phyloP scores from a whole-genome alignment of 139 green algal species.

The Yamagishiella unicocca region DNA sequence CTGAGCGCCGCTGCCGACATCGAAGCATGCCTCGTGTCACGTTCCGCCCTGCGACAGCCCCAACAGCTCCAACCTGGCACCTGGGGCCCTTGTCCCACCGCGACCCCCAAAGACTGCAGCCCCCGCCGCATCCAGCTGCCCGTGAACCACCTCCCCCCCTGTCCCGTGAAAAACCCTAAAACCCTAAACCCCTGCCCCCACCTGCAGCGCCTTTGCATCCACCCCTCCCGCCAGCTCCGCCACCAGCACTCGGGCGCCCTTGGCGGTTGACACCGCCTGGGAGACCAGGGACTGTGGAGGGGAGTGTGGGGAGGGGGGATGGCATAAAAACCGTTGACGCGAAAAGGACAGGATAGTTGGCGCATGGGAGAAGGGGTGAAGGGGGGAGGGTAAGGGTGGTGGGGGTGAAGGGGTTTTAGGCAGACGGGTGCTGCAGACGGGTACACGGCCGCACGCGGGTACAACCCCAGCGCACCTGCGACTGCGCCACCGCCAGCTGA shows the following conservation, averaged over 20 bases:
- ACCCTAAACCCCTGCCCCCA: no score
- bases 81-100: neutral
- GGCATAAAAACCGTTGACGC: no score
- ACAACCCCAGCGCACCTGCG: slow-evolving; percentile 42
- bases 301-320: neutral
- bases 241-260: slow-evolving; percentile 79
- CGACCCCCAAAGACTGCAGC: neutral
- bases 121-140: neutral
- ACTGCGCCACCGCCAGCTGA: slow-evolving; percentile 84
- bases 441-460: no score
- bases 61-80: no score
- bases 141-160: neutral
- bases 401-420: neutral
- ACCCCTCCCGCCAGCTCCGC: slow-evolving; percentile 78
- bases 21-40: no score
- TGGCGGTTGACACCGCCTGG: slow-evolving; percentile 50
- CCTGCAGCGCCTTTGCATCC: slow-evolving; percentile 78
- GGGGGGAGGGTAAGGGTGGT: neutral
- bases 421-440: neutral
- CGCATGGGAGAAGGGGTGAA: no score
- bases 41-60: no score
- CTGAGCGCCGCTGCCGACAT: no score
- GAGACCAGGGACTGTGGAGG: slow-evolving; percentile 53
- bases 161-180: no score
- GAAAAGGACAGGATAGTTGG: no score